A percentile compares a stretch with the other conserved stretches of the same genome.
These are phyloP conservation scores for Emergomyces orientalis DNA, from an alignment of 2,329 filamentous ascomycete genomes.

Conservation along the genomic window DNA sequence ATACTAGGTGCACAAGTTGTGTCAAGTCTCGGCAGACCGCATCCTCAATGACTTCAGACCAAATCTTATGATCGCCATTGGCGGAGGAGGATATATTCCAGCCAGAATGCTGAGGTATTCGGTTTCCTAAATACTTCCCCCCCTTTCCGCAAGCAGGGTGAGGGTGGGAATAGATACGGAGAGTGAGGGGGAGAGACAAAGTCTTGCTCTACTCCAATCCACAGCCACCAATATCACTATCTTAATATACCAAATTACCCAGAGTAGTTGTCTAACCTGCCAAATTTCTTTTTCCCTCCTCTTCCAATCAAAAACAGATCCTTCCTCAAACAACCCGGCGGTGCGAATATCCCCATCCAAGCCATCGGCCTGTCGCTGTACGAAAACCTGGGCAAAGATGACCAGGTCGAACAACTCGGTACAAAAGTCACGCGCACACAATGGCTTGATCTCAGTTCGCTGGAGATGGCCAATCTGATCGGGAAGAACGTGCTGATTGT, in stretches of 20 bases:
- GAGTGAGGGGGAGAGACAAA: background rate
- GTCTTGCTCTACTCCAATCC: background rate
- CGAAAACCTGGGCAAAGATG: slow-evolving; percentile 62
- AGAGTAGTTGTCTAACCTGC: too few relatives aligned
- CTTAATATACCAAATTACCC: background rate
- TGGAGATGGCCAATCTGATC: slow-evolving; percentile 81
- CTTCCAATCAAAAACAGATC: slow-evolving; percentile 44
- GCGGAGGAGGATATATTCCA: slow-evolving; percentile 92
- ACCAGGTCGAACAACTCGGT: slow-evolving; percentile 64
- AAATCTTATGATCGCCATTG: slow-evolving; percentile 96
- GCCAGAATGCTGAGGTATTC: slow-evolving; percentile 77
- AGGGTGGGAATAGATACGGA: background rate
- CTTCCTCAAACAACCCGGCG: slow-evolving; percentile 82
- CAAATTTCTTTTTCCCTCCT: background rate
- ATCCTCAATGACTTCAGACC: slow-evolving; percentile 83
- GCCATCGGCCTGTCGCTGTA: slow-evolving; percentile 97
- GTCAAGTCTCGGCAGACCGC: slow-evolving; percentile 69
- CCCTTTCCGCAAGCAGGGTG: background rate
- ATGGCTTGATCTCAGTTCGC: slow-evolving; percentile 84
- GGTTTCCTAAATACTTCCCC: slow-evolving; percentile 10
- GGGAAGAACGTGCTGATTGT: slow-evolving; percentile 89
- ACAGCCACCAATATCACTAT: background rate
- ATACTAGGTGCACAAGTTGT: slow-evolving; percentile 86
- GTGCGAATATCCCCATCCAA: slow-evolving; percentile 96
- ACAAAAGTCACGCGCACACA: slow-evolving; percentile 96